Evolutionary conservation across 441 rosid genomes (phyloP).

Genomic region (Euphorbia schlechtendalii): DNA sequence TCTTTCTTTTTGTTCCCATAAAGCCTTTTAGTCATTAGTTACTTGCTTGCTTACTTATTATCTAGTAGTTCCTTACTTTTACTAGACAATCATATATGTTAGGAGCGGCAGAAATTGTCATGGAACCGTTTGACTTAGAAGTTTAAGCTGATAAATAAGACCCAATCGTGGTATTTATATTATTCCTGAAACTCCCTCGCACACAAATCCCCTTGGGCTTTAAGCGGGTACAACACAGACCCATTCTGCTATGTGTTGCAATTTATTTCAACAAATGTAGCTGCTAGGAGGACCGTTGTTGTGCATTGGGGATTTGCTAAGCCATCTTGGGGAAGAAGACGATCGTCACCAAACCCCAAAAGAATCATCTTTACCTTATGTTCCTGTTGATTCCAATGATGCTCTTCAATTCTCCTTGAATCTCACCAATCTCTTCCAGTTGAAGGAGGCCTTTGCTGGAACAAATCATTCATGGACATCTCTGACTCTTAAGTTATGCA

Average conservation of each 20-base stretch:
- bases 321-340: neutral
- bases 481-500: conserved; percentile 70
- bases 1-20: neutral
- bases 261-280: too few relatives aligned
- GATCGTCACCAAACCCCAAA: neutral
- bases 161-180: too few relatives aligned
- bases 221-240: too few relatives aligned
- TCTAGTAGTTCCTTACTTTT: neutral
- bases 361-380: neutral
- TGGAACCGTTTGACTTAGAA: too few relatives aligned
- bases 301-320: conserved; percentile 15
- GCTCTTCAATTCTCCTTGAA: conserved; percentile 40
- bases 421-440: conserved; percentile 61
- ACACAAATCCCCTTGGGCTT: too few relatives aligned
- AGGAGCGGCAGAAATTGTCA: too few relatives aligned
- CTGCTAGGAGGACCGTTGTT: conserved; percentile 54
- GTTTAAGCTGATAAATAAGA: too few relatives aligned
- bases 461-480: conserved; percentile 85
- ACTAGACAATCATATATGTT: neutral
- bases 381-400: neutral
- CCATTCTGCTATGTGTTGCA: too few relatives aligned
- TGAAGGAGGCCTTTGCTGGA: conserved; percentile 55
- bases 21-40: neutral
- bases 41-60: neutral
- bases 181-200: too few relatives aligned